Evolutionary conservation across 2,329 filamentous ascomycete genomes (phyloP).

Genomic region (Hymenotorrendiella dingleyae): DNA sequence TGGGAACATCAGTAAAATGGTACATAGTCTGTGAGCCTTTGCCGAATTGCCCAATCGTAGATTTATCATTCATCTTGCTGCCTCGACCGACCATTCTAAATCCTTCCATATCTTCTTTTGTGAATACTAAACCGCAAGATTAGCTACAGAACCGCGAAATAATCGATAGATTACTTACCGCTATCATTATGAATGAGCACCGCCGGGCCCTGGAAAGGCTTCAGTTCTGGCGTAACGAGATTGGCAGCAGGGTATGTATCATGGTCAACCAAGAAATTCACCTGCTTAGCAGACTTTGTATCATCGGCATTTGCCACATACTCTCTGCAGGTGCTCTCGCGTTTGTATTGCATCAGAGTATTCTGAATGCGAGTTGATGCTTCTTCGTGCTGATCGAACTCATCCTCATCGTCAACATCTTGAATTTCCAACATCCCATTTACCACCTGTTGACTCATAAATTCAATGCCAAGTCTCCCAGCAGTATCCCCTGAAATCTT

Average conservation of each 20-base stretch:
- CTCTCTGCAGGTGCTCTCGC: slow-evolving; percentile 31
- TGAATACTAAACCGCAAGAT: slow-evolving; percentile 21
- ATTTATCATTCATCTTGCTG: slow-evolving; percentile 27
- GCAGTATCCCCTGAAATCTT: slow-evolving; percentile 14
- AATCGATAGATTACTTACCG: slow-evolving; percentile 17
- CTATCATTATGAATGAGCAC: slow-evolving; percentile 31
- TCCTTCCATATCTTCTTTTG: slow-evolving; percentile 28
- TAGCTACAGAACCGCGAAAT: neutral
- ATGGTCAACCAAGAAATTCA: slow-evolving; percentile 30
- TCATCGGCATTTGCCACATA: slow-evolving; percentile 35
- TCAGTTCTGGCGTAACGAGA: slow-evolving; percentile 24
- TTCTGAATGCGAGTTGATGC: slow-evolving; percentile 28
- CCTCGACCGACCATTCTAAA: slow-evolving; percentile 31
- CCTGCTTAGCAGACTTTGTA: slow-evolving; percentile 19
- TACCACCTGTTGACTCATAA: slow-evolving; percentile 14
- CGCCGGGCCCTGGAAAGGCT: slow-evolving; percentile 27
- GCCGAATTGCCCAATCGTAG: slow-evolving; percentile 32
- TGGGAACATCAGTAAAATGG: slow-evolving; percentile 33
- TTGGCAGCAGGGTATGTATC: slow-evolving; percentile 13
- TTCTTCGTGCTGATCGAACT: slow-evolving; percentile 30
- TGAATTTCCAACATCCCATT: slow-evolving; percentile 20
- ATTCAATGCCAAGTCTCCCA: slow-evolving; percentile 16
- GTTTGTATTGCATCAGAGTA: slow-evolving; percentile 29
- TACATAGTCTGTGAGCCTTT: slow-evolving; percentile 33
- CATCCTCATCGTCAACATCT: slow-evolving; percentile 26